Evolutionary conservation across 805 yeast genomes (phyloP).

Genomic region (Naumovozyma castellii): DNA sequence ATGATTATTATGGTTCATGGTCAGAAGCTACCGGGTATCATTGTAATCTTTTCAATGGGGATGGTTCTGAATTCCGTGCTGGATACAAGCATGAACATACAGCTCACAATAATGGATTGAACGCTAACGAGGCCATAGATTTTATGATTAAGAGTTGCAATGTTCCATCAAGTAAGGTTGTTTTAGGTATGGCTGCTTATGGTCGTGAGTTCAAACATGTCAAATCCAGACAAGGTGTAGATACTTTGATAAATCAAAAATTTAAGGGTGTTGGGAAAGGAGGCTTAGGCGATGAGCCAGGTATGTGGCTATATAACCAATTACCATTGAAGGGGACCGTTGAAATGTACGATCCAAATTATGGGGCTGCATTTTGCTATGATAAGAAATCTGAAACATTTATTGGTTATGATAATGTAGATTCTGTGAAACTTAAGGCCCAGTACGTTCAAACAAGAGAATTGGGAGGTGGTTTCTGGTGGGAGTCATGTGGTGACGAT

Average conservation of each 20-base stretch:
- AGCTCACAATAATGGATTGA: conserved; percentile 30
- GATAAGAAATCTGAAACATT: conserved; percentile 32
- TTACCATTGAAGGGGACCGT: conserved; percentile 38
- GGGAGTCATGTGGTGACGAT: conserved; percentile 84
- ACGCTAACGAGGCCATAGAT: conserved; percentile 41
- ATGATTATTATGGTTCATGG: conserved; percentile 82
- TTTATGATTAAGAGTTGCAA: conserved; percentile 34
- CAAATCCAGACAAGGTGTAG: conserved; percentile 22
- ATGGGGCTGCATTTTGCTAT: conserved; percentile 48
- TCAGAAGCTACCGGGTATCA: conserved; percentile 53
- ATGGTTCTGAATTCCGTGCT: neutral
- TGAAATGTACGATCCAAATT: conserved; percentile 44
- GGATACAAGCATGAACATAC: conserved; percentile 8
- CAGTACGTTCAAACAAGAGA: conserved; percentile 38
- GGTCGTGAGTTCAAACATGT: conserved; percentile 50
- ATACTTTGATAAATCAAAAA: conserved; percentile 27
- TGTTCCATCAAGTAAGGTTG: conserved; percentile 41
- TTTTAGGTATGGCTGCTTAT: conserved; percentile 82
- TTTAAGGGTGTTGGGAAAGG: conserved; percentile 37
- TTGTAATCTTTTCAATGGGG: conserved; percentile 45
- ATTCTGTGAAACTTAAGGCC: conserved; percentile 49
- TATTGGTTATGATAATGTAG: conserved; percentile 58
- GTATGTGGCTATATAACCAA: conserved; percentile 45
- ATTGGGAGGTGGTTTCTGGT: conserved; percentile 85
- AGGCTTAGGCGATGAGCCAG: conserved; percentile 38